These are phyloP conservation scores for Discostella pseudostelligera DNA, from an alignment of 108 stramenopile genomes.

Conservation along the genomic window DNA sequence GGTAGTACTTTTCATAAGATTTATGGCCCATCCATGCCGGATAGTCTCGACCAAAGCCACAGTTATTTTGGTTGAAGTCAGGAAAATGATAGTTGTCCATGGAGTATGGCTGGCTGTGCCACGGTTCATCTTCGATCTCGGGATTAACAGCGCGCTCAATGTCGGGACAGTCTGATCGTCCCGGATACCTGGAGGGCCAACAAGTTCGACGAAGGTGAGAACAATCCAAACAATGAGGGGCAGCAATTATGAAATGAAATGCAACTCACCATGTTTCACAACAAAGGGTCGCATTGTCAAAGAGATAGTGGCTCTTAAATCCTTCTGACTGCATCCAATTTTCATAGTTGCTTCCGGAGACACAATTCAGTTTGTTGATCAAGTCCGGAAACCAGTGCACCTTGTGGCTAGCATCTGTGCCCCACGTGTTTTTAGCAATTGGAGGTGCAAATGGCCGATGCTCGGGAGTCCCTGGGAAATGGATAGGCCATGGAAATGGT, in stretches of 20 bases:
- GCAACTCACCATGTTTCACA: conserved; percentile 13
- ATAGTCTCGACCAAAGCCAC: conserved; percentile 15
- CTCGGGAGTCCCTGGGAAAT: not conserved
- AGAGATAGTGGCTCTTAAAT: conserved; percentile 5
- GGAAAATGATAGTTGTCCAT: conserved; percentile 11
- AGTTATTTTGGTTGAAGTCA: conserved; percentile 8
- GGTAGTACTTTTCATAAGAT: conserved; percentile 11
- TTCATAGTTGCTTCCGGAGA: conserved; percentile 11
- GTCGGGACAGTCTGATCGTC: conserved; percentile 9
- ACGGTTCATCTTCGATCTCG: conserved; percentile 15
- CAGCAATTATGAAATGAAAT: not conserved
- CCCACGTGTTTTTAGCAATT: not conserved
- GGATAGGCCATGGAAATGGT: conserved; percentile 7
- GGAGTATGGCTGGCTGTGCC: conserved; percentile 12
- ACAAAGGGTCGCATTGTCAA: not conserved
- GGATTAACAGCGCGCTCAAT: not conserved
- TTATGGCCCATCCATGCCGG: conserved; percentile 17
- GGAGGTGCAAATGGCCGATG: conserved; percentile 6
- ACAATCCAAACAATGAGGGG: not conserved
- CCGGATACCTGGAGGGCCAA: not conserved
- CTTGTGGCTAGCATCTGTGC: not conserved
- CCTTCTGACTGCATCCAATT: conserved; percentile 14
- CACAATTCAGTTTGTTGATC: conserved; percentile 19
- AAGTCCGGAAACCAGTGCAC: conserved; percentile 1
- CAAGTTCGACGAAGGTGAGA: not conserved